phyloP scores from a whole-genome alignment of 1,284 basidiomycete species.

The Porogramme epimiltina region DNA sequence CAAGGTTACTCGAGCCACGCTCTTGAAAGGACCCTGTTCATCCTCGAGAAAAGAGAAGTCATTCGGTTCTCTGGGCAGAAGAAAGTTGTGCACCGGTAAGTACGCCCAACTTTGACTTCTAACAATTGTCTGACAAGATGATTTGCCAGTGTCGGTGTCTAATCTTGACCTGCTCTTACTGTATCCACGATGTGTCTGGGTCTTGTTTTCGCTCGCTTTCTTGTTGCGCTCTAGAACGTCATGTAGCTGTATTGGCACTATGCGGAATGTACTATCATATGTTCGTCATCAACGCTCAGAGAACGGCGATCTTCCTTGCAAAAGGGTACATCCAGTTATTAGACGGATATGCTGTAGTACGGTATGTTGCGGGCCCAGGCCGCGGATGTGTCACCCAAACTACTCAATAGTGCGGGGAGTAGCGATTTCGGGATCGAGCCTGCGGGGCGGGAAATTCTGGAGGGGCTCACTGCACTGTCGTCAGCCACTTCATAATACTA shows the following conservation, averaged over 20 bases:
- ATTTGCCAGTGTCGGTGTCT: slow-evolving; percentile 25
- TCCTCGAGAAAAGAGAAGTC: slow-evolving; percentile 95
- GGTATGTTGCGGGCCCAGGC: too few relatives aligned
- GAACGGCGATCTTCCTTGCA: too few relatives aligned
- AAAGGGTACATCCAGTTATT: too few relatives aligned
- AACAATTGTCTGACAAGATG: too few relatives aligned
- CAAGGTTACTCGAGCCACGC: slow-evolving; percentile 93
- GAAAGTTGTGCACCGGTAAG: slow-evolving; percentile 30
- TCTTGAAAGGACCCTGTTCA: slow-evolving; percentile 88
- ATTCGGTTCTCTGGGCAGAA: slow-evolving; percentile 80
- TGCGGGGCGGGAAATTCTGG: slow-evolving; percentile 30
- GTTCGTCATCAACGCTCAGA: too few relatives aligned
- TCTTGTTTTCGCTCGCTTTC: slow-evolving; percentile 14
- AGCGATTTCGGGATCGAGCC: slow-evolving; percentile 12
- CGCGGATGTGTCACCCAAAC: background rate
- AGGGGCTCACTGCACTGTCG: slow-evolving; percentile 27
- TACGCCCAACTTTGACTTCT: background rate
- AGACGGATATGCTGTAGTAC: too few relatives aligned
- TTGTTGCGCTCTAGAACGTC: slow-evolving; percentile 11
- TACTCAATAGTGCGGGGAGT: slow-evolving; percentile 15
- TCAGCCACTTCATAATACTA: background rate
- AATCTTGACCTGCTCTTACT: too few relatives aligned
- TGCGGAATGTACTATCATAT: slow-evolving; percentile 17
- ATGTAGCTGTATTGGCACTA: slow-evolving; percentile 14
- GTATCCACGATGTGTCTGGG: background rate